Base-by-base conservation (phyloP, 331 rosid species). In the Erythrophleum ivorense region DNA sequence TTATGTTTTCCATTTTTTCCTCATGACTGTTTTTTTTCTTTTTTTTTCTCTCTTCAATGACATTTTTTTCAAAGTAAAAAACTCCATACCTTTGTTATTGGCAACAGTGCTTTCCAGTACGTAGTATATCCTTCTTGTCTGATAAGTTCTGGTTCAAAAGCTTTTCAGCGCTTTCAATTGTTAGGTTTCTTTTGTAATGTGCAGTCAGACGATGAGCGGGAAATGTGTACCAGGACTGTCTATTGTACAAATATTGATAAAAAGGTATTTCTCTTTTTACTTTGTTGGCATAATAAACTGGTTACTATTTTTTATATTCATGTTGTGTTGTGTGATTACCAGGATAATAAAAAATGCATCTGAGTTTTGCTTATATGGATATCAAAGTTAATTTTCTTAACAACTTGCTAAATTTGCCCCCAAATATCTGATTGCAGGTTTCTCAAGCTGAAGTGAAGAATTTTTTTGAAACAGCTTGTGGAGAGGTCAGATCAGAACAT, bases 141-240 rank as follows among this genome's bases (percentile, higher is more conserved):
- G 13, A 3, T 18, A 72, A 63, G 19, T 72, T 71, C 55, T 77
- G 67, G 40, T 66, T 50, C 78, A 52, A 78, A 53, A 16, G 57
- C 41, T 66, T 31, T 62, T 62, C 58, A 29, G 38, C 53, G 38
- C 68, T 46, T 60, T 77, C 34, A 78, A 4, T 55, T 65, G 10
- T 80, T 48, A 21, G 38, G 29, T 55, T 66, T 80, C 63, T 76
- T 84, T 75, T 70, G 80, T 65, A 60, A 80, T 63, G 57, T 82
- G 86, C 88, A 95, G 98, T 95, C 98, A 13, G 94, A 90, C 66
- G 97, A 95, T 90, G 98, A 95, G 77, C 90, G 98, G 84, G 97
- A 95, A 85, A 95, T 95, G 98, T 95, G 98, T 78, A 79, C 91
- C 80, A 85, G 98, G 85, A 95, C 98, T 34, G 93, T 95, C 79